phyloP scores from a whole-genome alignment of 2,329 filamentous ascomycete genomes.

The Alternaria postmessia region DNA sequence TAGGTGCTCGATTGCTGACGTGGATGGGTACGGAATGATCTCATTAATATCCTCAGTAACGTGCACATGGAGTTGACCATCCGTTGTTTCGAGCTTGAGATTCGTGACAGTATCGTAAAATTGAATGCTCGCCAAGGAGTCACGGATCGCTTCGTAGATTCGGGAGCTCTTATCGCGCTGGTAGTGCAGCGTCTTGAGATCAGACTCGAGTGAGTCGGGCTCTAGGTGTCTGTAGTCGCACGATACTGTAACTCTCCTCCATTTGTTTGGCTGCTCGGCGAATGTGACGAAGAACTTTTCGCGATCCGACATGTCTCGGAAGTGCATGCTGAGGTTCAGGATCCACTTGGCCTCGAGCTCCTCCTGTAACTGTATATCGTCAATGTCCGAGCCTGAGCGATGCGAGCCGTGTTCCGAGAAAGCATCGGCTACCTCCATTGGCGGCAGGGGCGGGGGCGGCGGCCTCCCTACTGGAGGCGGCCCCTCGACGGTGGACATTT shows the following conservation, averaged over 20 bases:
- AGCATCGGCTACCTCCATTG: conserved; percentile 38
- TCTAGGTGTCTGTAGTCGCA: conserved; percentile 88
- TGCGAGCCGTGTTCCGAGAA: conserved; percentile 44
- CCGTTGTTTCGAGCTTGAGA: conserved; percentile 87
- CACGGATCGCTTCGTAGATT: conserved; percentile 93
- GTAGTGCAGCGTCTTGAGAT: conserved; percentile 77
- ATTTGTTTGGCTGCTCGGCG: conserved; percentile 78
- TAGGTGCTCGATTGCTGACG: conserved; percentile 78
- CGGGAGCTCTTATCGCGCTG: conserved; percentile 92
- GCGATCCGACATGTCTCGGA: conserved; percentile 87
- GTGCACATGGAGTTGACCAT: conserved; percentile 90
- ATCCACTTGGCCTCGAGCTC: conserved; percentile 94
- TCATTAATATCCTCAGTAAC: conserved; percentile 98
- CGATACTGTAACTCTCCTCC: conserved; percentile 90
- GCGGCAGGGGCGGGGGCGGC: conserved; percentile 26
- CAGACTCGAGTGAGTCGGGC: conserved; percentile 82
- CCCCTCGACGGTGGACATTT: neutral
- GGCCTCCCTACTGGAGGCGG: conserved; percentile 3
- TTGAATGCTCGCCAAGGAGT: conserved; percentile 90
- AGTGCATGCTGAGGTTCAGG: conserved; percentile 97
- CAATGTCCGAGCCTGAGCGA: conserved; percentile 46
- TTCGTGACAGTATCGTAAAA: conserved; percentile 98
- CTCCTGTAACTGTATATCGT: conserved; percentile 73
- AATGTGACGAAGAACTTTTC: conserved; percentile 99
- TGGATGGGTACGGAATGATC: conserved; percentile 84